These are phyloP conservation scores for Themeda triandra DNA, from an alignment of 176 grass and related monocot species.

Conservation along the genomic window DNA sequence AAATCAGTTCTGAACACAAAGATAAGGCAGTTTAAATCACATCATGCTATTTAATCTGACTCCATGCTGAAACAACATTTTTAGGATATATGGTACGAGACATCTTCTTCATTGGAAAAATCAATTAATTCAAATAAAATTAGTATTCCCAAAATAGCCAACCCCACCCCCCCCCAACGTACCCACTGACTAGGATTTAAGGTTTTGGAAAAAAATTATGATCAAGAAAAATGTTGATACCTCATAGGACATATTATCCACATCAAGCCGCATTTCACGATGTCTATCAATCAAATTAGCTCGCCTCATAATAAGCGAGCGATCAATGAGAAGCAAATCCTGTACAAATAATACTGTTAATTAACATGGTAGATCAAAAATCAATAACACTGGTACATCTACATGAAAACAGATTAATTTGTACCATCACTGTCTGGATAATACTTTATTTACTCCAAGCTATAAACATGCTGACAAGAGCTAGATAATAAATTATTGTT, in stretches of 20 bases:
- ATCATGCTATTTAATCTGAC: neutral
- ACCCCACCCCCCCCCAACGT: neutral
- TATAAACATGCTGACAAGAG: neutral
- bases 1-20: neutral
- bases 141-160: too few species aligned
- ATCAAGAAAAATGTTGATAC: constrained; percentile 22
- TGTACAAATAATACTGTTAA: constrained; percentile 18
- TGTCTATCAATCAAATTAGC: constrained; percentile 75
- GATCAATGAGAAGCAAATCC: constrained; percentile 64
- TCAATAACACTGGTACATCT: neutral
- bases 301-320: constrained; percentile 47
- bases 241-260: constrained; percentile 99
- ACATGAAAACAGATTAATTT: neutral
- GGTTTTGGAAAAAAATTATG: neutral
- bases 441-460: neutral
- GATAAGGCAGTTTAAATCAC: neutral
- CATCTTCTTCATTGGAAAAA: neutral
- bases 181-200: neutral
- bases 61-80: neutral
- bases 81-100: neutral
- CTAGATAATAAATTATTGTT: neutral
- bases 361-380: constrained; percentile 5
- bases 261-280: constrained; percentile 89
- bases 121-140: neutral
- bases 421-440: neutral